These are phyloP conservation scores for Dioszegia crocea DNA, from an alignment of 768 basidiomycete genomes.

Conservation along the genomic window DNA sequence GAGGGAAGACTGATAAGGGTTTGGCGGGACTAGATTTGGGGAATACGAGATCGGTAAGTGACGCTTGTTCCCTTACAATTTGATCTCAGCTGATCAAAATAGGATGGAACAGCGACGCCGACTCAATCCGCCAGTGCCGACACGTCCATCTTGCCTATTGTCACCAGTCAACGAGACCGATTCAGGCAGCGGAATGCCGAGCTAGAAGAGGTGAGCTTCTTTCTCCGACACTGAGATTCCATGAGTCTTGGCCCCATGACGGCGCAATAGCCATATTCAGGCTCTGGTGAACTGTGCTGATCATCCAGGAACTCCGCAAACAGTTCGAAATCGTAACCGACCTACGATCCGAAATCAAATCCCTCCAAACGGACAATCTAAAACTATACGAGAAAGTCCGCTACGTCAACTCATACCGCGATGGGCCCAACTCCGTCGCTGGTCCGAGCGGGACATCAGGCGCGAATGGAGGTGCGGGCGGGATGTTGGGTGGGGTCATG, in stretches of 20 bases:
- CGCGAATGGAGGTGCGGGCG: constrained; percentile 9
- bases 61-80: background rate
- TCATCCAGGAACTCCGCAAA: constrained; percentile 75
- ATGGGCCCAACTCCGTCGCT: constrained; percentile 55
- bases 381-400: constrained; percentile 98
- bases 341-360: constrained; percentile 84
- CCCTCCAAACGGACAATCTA: constrained; percentile 87
- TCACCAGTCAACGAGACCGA: constrained; percentile 94
- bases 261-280: no score
- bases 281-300: no score
- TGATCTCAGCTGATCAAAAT: constrained; percentile 4
- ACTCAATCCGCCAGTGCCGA: constrained; percentile 70
- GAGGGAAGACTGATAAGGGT: constrained; percentile 42
- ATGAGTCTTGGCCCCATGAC: no score
- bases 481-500: constrained; percentile 27
- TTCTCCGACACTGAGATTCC: no score
- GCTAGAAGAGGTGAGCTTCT: constrained; percentile 73
- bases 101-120: constrained; percentile 54
- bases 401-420: constrained; percentile 95
- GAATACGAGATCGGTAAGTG: constrained; percentile 20
- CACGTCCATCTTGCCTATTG: constrained; percentile 94
- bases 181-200: constrained; percentile 96
- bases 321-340: constrained; percentile 94
- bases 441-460: constrained; percentile 15
- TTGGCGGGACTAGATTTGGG: constrained; percentile 72